Conservation (phyloP, 345 rosid genomes). For the Acer yangbiense region DNA sequence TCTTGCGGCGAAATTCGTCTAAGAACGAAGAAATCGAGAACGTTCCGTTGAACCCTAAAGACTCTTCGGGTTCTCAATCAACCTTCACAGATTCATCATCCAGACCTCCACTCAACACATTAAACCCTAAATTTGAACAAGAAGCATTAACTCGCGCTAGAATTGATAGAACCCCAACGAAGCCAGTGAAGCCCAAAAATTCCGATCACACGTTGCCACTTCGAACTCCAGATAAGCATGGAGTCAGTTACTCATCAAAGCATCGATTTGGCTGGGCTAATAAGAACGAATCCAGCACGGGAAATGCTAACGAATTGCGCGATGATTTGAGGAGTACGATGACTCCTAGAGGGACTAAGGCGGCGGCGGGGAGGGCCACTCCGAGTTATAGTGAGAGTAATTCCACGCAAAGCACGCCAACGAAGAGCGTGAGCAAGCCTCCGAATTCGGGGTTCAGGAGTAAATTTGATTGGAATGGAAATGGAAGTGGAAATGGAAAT, state of each 20-base stretch:
- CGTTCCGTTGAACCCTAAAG: slow-evolving; percentile 58
- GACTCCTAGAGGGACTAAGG: slow-evolving; percentile 52
- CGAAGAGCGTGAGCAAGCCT: slow-evolving; percentile 90
- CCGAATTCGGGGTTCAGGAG: slow-evolving; percentile 58
- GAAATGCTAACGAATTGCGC: slow-evolving; percentile 15
- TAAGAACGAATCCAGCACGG: slow-evolving; percentile 37
- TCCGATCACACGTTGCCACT: slow-evolving; percentile 59
- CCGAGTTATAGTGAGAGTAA: slow-evolving; percentile 49
- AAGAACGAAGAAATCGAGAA: slow-evolving; percentile 77
- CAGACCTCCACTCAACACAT: slow-evolving; percentile 66
- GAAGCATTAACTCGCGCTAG: slow-evolving; percentile 39
- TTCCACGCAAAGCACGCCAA: slow-evolving; percentile 89
- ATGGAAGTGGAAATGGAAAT: slow-evolving; percentile 35
- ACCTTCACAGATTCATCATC: slow-evolving; percentile 46
- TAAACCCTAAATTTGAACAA: slow-evolving; percentile 42
- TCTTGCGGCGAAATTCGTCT: slow-evolving; percentile 57
- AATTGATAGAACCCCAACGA: slow-evolving; percentile 69
- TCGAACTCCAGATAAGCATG: slow-evolving; percentile 74
- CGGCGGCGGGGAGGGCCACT: slow-evolving; percentile 41
- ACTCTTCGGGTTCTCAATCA: slow-evolving; percentile 46
- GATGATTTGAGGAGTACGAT: slow-evolving; percentile 49
- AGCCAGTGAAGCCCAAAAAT: slow-evolving; percentile 44
- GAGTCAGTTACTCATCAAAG: slow-evolving; percentile 38
- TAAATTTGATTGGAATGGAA: slow-evolving; percentile 53
- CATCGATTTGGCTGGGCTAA: slow-evolving; percentile 75